phyloP scores from a whole-genome alignment of 2,329 filamentous ascomycete genomes.

The Colletotrichum sp. region DNA sequence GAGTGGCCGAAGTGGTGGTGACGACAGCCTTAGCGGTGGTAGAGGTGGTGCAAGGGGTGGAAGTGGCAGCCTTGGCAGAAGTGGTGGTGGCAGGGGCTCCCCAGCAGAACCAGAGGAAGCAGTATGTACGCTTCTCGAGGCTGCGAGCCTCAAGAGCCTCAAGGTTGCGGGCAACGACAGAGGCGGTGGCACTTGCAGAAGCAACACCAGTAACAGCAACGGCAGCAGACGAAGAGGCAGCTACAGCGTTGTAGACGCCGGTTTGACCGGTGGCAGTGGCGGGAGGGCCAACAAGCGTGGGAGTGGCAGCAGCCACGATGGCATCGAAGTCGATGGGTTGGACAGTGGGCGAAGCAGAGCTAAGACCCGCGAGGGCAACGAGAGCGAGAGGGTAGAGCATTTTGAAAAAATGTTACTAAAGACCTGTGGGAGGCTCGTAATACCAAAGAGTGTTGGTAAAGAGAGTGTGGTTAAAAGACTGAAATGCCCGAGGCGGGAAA shows the following conservation, averaged over 20 bases:
- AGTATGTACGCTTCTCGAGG: not conserved
- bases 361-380: conserved; percentile 8
- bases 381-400: not conserved
- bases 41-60: not conserved
- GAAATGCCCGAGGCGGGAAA: not conserved
- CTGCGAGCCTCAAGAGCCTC: not conserved
- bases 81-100: not conserved
- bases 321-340: not conserved
- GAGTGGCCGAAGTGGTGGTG: not conserved
- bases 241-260: not conserved
- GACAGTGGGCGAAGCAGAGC: not conserved
- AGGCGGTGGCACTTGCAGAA: conserved; percentile 2
- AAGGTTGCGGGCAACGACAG: not conserved
- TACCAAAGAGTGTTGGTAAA: not conserved
- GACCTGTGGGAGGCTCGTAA: not conserved
- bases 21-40: not conserved
- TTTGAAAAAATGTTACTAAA: not conserved
- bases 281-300: not conserved
- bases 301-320: not conserved
- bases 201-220: not conserved
- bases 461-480: not conserved
- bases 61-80: not conserved
- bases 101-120: not conserved
- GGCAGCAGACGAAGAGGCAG: not conserved
- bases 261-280: not conserved